phyloP scores from a whole-genome alignment of 441 rosid genomes.

The Gossypium schwendimanii region DNA sequence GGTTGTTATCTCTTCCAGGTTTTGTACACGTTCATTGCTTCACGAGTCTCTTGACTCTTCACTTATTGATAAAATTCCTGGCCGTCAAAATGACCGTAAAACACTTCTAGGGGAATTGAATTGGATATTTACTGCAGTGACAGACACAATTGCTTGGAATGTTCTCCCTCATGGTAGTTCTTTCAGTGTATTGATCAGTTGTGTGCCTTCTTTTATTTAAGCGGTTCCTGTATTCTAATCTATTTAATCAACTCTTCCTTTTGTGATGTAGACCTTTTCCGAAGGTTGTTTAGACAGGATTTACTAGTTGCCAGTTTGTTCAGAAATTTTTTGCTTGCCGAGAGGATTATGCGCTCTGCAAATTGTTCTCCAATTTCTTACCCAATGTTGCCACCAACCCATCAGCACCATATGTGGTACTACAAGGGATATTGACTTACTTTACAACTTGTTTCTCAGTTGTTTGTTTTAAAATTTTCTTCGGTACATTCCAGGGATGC shows the following conservation, averaged over 20 bases:
- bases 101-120: constrained; percentile 95
- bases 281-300: constrained; percentile 96
- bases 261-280: constrained; percentile 76
- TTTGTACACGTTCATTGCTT: constrained; percentile 81
- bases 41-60: constrained; percentile 75
- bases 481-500: constrained; percentile 73
- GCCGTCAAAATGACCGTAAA: constrained; percentile 97
- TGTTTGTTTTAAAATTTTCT: constrained; percentile 19
- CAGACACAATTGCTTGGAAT: constrained; percentile 99
- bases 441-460: constrained; percentile 14
- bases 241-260: constrained; percentile 22
- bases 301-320: constrained; percentile 93
- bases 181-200: constrained; percentile 13
- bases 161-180: constrained; percentile 93
- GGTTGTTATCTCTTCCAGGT: constrained; percentile 49
- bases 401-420: constrained; percentile 99
- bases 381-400: constrained; percentile 95
- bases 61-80: constrained; percentile 94
- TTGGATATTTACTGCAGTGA: constrained; percentile 99
- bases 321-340: constrained; percentile 96
- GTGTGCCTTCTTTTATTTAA: constrained; percentile 5
- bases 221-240: constrained; percentile 16
- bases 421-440: constrained; percentile 18
- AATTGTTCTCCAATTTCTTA: constrained; percentile 96
- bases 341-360: constrained; percentile 98